Evolutionary conservation across 352 stramenopile species (phyloP), one percentile per base, ranked within the genome.

Genomic region (Phytopythium delawarense): DNA sequence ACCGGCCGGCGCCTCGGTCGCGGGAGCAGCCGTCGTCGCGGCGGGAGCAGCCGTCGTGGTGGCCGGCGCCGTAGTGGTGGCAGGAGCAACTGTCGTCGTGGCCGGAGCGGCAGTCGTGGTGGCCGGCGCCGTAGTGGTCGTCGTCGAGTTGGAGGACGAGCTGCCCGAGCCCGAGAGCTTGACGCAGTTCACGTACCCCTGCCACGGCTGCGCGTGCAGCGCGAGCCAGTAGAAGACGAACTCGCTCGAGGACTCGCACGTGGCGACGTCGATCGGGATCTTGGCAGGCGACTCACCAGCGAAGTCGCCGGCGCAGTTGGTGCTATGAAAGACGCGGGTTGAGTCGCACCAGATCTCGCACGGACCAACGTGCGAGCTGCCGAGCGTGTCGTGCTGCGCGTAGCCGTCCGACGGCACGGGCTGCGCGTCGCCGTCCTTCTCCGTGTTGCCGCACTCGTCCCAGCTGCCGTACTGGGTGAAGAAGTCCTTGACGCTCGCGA

Each of bases 151-250:
- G 4, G 20, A 49, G 5, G 51, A 65, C 42, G 32, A 55, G n/a
- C 21, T 16, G 20, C 34, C 16, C 32, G 34, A 42, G 51, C 51
- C 55, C 8, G 48, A 42, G 15, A 72, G 45, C 13, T 28, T 35
- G 2, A 60, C 61, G 44, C 64, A 80, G 46, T 73, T 80, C 46
- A 66, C 63, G 67, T 80, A 80, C 48, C 73, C 69, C 59, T 80
- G 72, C 61, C 71, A 80, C 55, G 61, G 59, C 32, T 65, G 58
- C 18, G 70, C 62, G 59, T 80, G 72, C 44, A 76, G 61, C 28
- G 72, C 62, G 25, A 80, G 62, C 72, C 72, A 80, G 65, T 80
- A 80, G 54, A 80, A 74, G 35, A 64, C 67, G 32, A 80, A 61
- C 54, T 73, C 62, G 32, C 56, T 69, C 34, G 72, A 66, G 4